Base-by-base conservation (phyloP, 345 rosid species). In the Gossypium turneri region DNA sequence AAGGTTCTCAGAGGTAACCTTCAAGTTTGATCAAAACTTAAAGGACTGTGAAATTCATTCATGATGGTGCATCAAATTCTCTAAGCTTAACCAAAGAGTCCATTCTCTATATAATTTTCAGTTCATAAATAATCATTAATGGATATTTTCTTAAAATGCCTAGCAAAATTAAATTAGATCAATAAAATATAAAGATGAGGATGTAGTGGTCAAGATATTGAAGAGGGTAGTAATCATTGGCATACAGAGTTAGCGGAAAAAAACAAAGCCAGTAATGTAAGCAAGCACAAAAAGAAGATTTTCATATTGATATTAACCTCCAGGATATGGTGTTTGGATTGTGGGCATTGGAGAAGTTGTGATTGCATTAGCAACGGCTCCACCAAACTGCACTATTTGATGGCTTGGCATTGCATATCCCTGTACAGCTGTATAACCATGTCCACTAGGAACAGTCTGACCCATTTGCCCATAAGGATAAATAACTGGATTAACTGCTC, bases 401-500 rank as follows among this genome's bases (percentile, higher is more conserved):
- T 87, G 87, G 70, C 91, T 88, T 44, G 97, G 93, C 80, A 86
- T 65, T 17, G 94, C 77, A 84, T 90, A 93, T 63, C 93, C 93
- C 70, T 87, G 96, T 60, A 87, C 74, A 3, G 92, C 67, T 51
- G 93, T n/a, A 79, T 90, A 92, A 74, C 91, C 86, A 44, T 90
- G 94, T 69, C 88, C 84, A 45, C 92, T 82, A 19, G 96, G 85
- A 76, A 91, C 74, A 45, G 79, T 83, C 73, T 88, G 98, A 77
- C 88, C 86, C 79, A 88, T 2, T 78, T 91, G 98, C 38, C 91
- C 95, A 53, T 84, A 88, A 50, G 90, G 94, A 83, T 90, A 88
- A 50, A 88, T 50, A 10, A 92, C 82, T 56, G 98, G 19, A 57
- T 80, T 86, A 50, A 85, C 85, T 48, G 90, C 68, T 72, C 92